Evolutionary conservation across 1,284 basidiomycete genomes (phyloP).

Genomic region (Rugosomyces carneus): DNA sequence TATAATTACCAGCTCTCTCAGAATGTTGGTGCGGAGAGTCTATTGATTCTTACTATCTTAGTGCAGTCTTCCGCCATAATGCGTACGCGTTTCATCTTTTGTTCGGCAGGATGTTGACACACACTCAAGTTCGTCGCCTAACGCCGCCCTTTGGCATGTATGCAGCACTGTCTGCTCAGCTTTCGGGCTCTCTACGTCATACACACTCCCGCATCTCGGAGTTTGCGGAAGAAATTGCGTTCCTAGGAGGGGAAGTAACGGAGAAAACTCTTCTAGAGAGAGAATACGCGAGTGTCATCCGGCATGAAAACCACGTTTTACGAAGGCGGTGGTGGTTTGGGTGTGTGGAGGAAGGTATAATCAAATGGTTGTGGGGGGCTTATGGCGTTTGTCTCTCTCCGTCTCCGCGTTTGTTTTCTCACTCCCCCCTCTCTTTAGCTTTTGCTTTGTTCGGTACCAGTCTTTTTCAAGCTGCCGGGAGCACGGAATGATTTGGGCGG

Average conservation of each 20-base stretch:
- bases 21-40: conserved; percentile 92
- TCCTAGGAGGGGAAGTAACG: conserved; percentile 86
- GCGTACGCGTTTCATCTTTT: conserved; percentile 40
- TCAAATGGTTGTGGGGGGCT: conserved; percentile 97
- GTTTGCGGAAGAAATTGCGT: conserved; percentile 91
- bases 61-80: conserved; percentile 80
- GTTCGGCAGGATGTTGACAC: neutral
- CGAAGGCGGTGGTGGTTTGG: conserved; percentile 85
- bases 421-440: conserved; percentile 41
- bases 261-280: conserved; percentile 93
- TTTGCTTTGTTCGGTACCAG: conserved; percentile 89
- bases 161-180: conserved; percentile 75
- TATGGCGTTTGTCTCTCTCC: conserved; percentile 60
- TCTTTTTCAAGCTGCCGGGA: conserved; percentile 87
- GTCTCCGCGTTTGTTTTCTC: neutral
- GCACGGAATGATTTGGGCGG: conserved; percentile 70
- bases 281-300: conserved; percentile 84
- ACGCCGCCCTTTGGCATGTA: conserved; percentile 96
- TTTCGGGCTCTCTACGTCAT: conserved; percentile 88
- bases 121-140: conserved; percentile 63
- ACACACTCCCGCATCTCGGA: conserved; percentile 92
- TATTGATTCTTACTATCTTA: conserved; percentile 79
- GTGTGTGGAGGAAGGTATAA: conserved; percentile 90
- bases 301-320: conserved; percentile 85
- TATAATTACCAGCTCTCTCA: conserved; percentile 96